These are phyloP conservation scores for Aspergillus niger DNA, from an alignment of 2,329 filamentous ascomycete species.

Conservation along the genomic window DNA sequence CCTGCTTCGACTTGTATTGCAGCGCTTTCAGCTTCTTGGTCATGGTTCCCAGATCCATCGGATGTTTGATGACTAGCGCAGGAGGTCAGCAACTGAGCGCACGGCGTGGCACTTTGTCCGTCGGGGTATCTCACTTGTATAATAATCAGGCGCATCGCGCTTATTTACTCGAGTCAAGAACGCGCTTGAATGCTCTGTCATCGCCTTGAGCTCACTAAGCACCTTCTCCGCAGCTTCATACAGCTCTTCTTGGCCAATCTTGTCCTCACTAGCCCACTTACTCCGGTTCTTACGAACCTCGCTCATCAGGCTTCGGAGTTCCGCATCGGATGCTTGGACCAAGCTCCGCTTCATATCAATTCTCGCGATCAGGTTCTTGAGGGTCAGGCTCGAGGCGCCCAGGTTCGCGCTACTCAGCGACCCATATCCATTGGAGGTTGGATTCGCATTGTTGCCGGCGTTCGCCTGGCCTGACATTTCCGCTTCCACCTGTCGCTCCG, in stretches of 20 bases:
- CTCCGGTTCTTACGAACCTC: slow-evolving; percentile 97
- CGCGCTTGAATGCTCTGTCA: slow-evolving; percentile 95
- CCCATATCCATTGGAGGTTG: slow-evolving; percentile 70
- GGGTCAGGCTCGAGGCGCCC: slow-evolving; percentile 89
- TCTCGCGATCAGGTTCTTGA: slow-evolving; percentile 94
- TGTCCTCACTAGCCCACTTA: slow-evolving; percentile 98
- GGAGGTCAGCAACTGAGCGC: slow-evolving; percentile 23
- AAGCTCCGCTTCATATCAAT: slow-evolving; percentile 91
- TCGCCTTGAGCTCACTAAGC: slow-evolving; percentile 92
- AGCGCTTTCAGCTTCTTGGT: slow-evolving; percentile 91
- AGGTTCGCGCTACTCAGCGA: slow-evolving; percentile 91
- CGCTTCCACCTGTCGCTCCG: slow-evolving; percentile 91
- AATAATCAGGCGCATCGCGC: slow-evolving; percentile 93
- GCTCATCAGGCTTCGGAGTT: slow-evolving; percentile 89
- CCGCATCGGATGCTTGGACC: slow-evolving; percentile 88
- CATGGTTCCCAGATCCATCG: slow-evolving; percentile 97
- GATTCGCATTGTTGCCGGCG: slow-evolving; percentile 58
- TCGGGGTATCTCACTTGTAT: slow-evolving; percentile 66
- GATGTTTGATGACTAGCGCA: slow-evolving; percentile 78
- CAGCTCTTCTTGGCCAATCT: slow-evolving; percentile 94
- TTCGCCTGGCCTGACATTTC: slow-evolving; percentile 73
- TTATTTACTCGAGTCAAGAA: slow-evolving; percentile 96
- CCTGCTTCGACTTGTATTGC: slow-evolving; percentile 83
- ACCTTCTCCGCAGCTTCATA: slow-evolving; percentile 98
- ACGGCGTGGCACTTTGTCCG: neutral